phyloP scores from a whole-genome alignment of 2,329 filamentous ascomycete species.

The Aschersonia sp. region DNA sequence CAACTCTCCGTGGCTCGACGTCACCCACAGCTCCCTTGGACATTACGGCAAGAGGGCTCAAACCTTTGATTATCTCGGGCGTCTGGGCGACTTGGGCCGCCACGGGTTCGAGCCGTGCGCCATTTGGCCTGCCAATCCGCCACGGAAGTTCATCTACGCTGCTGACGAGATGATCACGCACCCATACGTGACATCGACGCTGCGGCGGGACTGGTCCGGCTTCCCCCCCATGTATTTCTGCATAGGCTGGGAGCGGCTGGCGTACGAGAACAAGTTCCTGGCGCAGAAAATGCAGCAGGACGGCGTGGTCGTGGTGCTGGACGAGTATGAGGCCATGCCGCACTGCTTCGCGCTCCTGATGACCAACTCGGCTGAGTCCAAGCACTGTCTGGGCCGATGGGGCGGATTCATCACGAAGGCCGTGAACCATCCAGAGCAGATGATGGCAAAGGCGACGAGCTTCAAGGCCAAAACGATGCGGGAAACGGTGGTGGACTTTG shows the following conservation, averaged over 20 bases:
- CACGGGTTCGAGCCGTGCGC: constrained; percentile 26
- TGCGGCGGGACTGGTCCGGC: constrained; percentile 43
- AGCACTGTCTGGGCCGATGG: constrained; percentile 40
- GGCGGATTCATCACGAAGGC: constrained; percentile 36
- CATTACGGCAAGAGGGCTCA: constrained; percentile 12
- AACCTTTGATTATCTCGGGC: constrained; percentile 29
- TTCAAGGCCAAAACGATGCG: constrained; percentile 36
- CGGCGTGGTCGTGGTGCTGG: constrained; percentile 47
- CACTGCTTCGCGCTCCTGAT: constrained; percentile 56
- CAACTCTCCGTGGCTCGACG: constrained; percentile 58
- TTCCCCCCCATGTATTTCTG: constrained; percentile 54
- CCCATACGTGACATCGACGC: constrained; percentile 52
- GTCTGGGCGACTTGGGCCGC: constrained; percentile 23
- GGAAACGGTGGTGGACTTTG: constrained; percentile 30
- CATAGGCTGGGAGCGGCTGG: constrained; percentile 57
- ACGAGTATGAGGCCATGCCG: constrained; percentile 71
- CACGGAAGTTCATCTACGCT: constrained; percentile 38
- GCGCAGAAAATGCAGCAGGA: constrained; percentile 40
- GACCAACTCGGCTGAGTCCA: constrained; percentile 25
- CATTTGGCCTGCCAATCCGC: constrained; percentile 42
- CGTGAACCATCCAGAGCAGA: constrained; percentile 17
- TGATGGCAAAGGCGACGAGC: constrained; percentile 25
- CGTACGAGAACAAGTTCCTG: constrained; percentile 50
- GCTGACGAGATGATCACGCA: constrained; percentile 43
- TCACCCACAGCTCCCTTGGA: constrained; percentile 37